Base-by-base conservation (phyloP, 345 rosid species). In the Lumnitzera racemosa region DNA sequence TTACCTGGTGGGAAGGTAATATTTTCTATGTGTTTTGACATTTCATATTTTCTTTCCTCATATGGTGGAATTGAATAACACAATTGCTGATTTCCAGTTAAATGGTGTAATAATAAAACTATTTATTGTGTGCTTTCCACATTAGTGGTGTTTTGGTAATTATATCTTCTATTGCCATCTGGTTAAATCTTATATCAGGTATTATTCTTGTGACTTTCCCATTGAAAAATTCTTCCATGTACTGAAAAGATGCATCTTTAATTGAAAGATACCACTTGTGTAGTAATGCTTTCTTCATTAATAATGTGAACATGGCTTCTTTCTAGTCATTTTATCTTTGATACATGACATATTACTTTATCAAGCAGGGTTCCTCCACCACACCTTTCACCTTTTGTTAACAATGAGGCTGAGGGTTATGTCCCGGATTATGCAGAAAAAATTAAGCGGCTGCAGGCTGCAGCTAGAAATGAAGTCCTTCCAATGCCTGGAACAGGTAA, bases 391-490 rank as follows among this genome's bases (percentile, higher is more conserved):
- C 95, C 99, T 27, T 90, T 90, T 78, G 89, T 94, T 51, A 84
- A 90, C 75, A 80, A 90, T 46, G 96, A 88, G 72, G 87, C 78
- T 51, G 99, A 87, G 72, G 97, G 97, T 46, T 94, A 90, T 61
- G 74, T 79, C 54, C 99, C 99, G 58, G 97, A 94, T 25, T 90
- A 88, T 71, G 97, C 95, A 13, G 92, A 84, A 75, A 81, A 87
- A 51, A 84, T 90, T 53, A 81, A 76, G 65, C 76, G 78, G 63
- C 68, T 87, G 70, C 85, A 86, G 77, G 81, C 91, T 74, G 97
- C 97, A 65, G 84, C 91, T 47, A 81, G 70, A 73, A 84, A 68
- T 47, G 90, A 87, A 63, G 77, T 94, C 63, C 90, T 90, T 65
- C 99, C 97, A 13, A 64, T 94, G 78, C 83, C 97, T 51, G 95